Base-by-base conservation (phyloP, 2,329 filamentous ascomycete species). In the Exophiala sideris region DNA sequence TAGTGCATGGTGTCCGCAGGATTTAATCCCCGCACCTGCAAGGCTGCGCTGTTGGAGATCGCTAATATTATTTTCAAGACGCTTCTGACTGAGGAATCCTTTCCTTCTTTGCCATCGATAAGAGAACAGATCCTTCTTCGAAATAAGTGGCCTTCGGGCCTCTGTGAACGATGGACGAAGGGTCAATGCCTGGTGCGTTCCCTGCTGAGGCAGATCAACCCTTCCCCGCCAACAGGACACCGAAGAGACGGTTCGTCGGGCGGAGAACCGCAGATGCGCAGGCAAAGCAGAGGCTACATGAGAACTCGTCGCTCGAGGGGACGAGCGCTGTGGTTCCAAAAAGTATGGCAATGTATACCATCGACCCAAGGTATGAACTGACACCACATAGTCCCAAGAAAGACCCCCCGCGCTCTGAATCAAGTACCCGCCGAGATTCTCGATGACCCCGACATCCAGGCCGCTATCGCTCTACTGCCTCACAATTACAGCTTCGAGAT, bases 401-500 rank as follows among this genome's bases (percentile, higher is more conserved):
- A 89, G 65, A 79, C 85, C 12, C 86, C 89, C 1, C 82, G 94
- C 60, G 83, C 91, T n/a, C 73, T 97, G 57, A 97, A 96, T 69
- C 89, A 94, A 67, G 88, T 99, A 1, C 92, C 94, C 2, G 79
- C 85, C 12, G 87, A 92, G 60, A 96, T 99, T 59, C 78, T 94
- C 16, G 81, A 95, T 60, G 87, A 99, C 66, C 78, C 85, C 45
- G 88, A 87, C 45, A 88, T 99, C 66, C 92, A 92, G 70, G 87
- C 85, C 41, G 94, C 94, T 3, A 91, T 97, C 54, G 79, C 84
- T 5, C 81, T 99, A 32, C 83, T 99, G 2, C 94, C 94, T 1
- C 77, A 83, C n/a, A 99, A 99, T 76, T 99, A 99, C 79, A 92
- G 89, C 65, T 99, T 99, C 70, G 94, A 99, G 75, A 91, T 99